These are phyloP conservation scores for Hsuehochloa calcarea DNA, from an alignment of 176 grass and related monocot genomes.

Conservation along the genomic window DNA sequence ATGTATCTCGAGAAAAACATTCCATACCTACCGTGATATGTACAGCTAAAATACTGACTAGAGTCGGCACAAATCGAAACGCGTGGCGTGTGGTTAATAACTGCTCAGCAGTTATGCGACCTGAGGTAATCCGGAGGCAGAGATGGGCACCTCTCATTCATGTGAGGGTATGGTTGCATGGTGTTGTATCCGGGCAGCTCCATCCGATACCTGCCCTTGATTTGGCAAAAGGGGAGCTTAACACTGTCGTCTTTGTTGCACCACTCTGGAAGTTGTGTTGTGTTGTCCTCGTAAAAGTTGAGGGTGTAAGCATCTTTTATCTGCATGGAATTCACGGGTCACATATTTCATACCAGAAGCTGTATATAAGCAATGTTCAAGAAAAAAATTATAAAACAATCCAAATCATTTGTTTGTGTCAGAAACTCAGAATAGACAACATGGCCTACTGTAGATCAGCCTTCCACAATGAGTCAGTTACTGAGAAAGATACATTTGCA, in stretches of 20 bases:
- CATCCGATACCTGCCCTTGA: constrained; percentile 90
- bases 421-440: constrained; percentile 1
- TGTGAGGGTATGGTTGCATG: constrained; percentile 73
- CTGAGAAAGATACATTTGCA: neutral
- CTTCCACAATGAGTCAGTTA: neutral
- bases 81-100: neutral
- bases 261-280: constrained; percentile 68
- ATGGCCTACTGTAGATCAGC: neutral
- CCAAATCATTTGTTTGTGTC: neutral
- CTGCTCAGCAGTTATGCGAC: constrained; percentile 47
- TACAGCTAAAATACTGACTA: constrained; percentile 31
- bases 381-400: neutral
- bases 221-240: constrained; percentile 91
- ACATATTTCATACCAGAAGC: neutral
- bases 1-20: constrained; percentile 1
- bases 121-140: constrained; percentile 74
- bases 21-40: constrained; percentile 32
- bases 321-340: constrained; percentile 36
- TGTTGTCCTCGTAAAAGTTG: constrained; percentile 79
- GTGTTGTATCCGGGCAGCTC: constrained; percentile 89
- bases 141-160: constrained; percentile 90
- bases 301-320: constrained; percentile 97
- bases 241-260: constrained; percentile 88
- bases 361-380: neutral
- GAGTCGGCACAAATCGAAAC: constrained; percentile 20